phyloP scores from a whole-genome alignment of 805 yeast genomes.

The Lachancea nothofagi region DNA sequence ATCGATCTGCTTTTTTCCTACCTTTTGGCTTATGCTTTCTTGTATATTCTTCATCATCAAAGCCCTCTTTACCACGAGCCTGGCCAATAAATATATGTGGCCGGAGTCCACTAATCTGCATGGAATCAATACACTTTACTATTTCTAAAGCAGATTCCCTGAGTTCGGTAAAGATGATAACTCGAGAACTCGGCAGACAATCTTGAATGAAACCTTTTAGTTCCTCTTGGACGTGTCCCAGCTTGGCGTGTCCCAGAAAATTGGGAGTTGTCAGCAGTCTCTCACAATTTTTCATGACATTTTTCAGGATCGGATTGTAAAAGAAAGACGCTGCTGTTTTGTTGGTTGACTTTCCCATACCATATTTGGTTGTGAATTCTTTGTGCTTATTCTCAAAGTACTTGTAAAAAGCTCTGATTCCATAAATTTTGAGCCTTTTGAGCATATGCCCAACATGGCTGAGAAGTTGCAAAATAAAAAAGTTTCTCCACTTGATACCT shows the following conservation, averaged over 20 bases:
- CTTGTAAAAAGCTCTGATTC: slow-evolving; percentile 67
- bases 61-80: slow-evolving; percentile 63
- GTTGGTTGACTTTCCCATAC: slow-evolving; percentile 56
- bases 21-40: slow-evolving; percentile 42
- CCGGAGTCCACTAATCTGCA: slow-evolving; percentile 36
- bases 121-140: slow-evolving; percentile 53
- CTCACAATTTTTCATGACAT: slow-evolving; percentile 43
- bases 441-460: slow-evolving; percentile 69
- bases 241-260: slow-evolving; percentile 64
- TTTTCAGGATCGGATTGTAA: slow-evolving; percentile 43
- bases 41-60: slow-evolving; percentile 50
- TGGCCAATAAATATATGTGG: slow-evolving; percentile 95
- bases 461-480: slow-evolving; percentile 54
- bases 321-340: slow-evolving; percentile 59
- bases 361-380: slow-evolving; percentile 55
- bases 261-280: slow-evolving; percentile 34
- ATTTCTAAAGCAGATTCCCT: slow-evolving; percentile 90
- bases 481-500: slow-evolving; percentile 70
- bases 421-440: slow-evolving; percentile 70
- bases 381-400: slow-evolving; percentile 56
- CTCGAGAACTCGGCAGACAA: slow-evolving; percentile 52
- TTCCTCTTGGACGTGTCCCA: slow-evolving; percentile 53
- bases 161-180: slow-evolving; percentile 81
- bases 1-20: slow-evolving; percentile 35
- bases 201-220: slow-evolving; percentile 48